These are phyloP conservation scores for Ochetophila trinervis DNA, from an alignment of 306 rosid species.

Conservation along the genomic window DNA sequence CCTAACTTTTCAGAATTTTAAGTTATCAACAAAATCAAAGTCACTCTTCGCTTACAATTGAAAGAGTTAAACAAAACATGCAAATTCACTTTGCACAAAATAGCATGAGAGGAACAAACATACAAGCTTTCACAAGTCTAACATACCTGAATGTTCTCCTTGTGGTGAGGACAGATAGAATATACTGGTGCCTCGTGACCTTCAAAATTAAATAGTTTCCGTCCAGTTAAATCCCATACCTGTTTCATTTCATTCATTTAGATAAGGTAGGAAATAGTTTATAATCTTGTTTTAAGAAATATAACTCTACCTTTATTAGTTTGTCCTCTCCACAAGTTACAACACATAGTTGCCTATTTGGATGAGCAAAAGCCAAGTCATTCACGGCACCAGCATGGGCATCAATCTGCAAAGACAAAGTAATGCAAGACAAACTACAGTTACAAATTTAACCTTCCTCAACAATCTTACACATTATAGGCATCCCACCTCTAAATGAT, in stretches of 20 bases:
- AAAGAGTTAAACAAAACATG: not conserved
- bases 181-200: conserved; percentile 88
- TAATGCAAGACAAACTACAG: conserved; percentile 27
- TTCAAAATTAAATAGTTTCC: conserved; percentile 59
- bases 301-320: conserved; percentile 61
- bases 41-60: not conserved
- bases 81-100: not conserved
- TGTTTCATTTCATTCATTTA: conserved; percentile 34
- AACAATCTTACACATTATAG: conserved; percentile 20
- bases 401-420: conserved; percentile 50
- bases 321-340: conserved; percentile 92
- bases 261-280: conserved; percentile 20
- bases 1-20: too few relatives aligned
- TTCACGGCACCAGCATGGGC: conserved; percentile 87
- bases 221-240: conserved; percentile 85
- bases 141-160: conserved; percentile 76
- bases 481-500: conserved; percentile 56
- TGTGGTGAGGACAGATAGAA: conserved; percentile 92
- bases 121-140: not conserved
- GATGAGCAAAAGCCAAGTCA: conserved; percentile 91
- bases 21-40: too few relatives aligned
- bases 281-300: conserved; percentile 20
- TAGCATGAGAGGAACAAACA: not conserved
- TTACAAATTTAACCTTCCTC: conserved; percentile 22
- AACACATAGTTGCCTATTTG: conserved; percentile 68